These are phyloP conservation scores for Cladosporium velox DNA, from an alignment of 2,329 filamentous ascomycete genomes.

Conservation along the genomic window DNA sequence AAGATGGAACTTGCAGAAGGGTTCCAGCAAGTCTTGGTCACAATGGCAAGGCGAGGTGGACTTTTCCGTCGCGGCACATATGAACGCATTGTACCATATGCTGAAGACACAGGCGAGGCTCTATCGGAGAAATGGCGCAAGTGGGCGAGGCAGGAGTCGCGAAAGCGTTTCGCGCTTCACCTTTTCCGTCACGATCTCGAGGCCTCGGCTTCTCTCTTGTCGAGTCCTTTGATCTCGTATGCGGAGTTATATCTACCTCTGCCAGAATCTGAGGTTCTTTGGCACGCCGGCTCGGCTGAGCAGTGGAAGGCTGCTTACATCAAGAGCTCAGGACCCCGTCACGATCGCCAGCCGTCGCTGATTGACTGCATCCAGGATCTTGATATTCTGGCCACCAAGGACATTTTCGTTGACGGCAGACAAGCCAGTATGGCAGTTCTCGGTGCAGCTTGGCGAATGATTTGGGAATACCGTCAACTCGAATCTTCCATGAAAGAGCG, in stretches of 20 bases:
- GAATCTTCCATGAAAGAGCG: conserved; percentile 55
- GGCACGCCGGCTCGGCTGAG: conserved; percentile 63
- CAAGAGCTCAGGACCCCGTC: conserved; percentile 36
- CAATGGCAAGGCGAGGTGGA: conserved; percentile 57
- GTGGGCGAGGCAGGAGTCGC: conserved; percentile 67
- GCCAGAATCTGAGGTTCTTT: conserved; percentile 63
- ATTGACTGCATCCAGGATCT: conserved; percentile 61
- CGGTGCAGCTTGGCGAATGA: conserved; percentile 65
- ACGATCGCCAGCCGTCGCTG: conserved; percentile 52
- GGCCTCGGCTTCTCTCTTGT: conserved; percentile 66
- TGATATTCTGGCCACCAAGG: conserved; percentile 52
- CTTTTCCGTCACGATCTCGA: conserved; percentile 67
- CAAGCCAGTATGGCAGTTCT: conserved; percentile 62
- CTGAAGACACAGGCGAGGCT: conserved; percentile 57
- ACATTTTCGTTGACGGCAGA: conserved; percentile 57
- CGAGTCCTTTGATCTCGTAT: conserved; percentile 67
- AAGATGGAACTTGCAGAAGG: conserved; percentile 63
- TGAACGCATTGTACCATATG: conserved; percentile 50
- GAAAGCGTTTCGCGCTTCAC: conserved; percentile 68
- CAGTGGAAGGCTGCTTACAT: conserved; percentile 67
- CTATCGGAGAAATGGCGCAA: conserved; percentile 66
- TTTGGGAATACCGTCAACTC: conserved; percentile 67
- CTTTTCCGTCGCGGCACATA: conserved; percentile 56
- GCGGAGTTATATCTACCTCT: conserved; percentile 67
- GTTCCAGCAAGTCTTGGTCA: conserved; percentile 56